Evolutionary conservation across 2,329 filamentous ascomycete species (phyloP).

Genomic region (Epichloe festucae): DNA sequence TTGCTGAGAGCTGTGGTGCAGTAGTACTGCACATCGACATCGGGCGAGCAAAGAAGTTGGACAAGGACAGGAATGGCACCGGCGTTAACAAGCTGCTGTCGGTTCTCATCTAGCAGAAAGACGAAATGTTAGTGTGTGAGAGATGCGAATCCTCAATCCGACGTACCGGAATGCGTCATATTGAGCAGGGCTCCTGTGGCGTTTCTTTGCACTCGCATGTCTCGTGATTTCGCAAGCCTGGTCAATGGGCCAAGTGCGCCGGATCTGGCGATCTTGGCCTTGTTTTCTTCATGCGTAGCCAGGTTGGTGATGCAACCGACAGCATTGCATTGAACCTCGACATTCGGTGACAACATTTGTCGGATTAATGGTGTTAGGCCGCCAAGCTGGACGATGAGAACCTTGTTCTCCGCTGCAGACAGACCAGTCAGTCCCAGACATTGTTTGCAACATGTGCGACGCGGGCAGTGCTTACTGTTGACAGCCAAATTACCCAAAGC

Average conservation of each 20-base stretch:
- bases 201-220: conserved; percentile 97
- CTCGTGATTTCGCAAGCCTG: conserved; percentile 85
- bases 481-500: conserved; percentile 93
- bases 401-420: conserved; percentile 84
- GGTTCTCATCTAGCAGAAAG: conserved; percentile 65
- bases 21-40: conserved; percentile 98
- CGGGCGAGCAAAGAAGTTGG: conserved; percentile 79
- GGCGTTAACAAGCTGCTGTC: conserved; percentile 91
- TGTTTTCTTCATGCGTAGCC: conserved; percentile 97
- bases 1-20: conserved; percentile 98
- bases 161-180: conserved; percentile 94
- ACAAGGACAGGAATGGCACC: conserved; percentile 97
- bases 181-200: conserved; percentile 92
- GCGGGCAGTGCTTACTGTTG: conserved; percentile 56
- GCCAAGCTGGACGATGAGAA: conserved; percentile 84
- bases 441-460: background rate
- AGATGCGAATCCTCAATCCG: background rate
- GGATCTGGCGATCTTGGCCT: conserved; percentile 93
- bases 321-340: conserved; percentile 98
- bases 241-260: conserved; percentile 86
- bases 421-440: conserved; percentile 26
- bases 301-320: conserved; percentile 98
- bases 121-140: background rate
- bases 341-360: conserved; percentile 96
- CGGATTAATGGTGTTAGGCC: conserved; percentile 84